Evolutionary conservation across 2,329 filamentous ascomycete species (phyloP).

Genomic region (Colletotrichum acutatum): DNA sequence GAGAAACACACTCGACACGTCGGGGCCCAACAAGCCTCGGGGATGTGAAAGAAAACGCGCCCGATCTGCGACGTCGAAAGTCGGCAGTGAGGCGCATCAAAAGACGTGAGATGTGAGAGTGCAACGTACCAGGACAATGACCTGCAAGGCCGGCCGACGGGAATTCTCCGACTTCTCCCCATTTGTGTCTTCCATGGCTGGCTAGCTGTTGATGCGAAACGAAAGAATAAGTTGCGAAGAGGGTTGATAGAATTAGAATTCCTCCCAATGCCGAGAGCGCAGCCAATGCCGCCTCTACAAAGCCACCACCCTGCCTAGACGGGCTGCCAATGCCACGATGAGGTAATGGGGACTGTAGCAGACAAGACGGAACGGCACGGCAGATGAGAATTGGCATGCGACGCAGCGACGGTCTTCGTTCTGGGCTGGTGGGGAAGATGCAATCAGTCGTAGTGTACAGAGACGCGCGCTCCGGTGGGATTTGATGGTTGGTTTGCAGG

Average conservation of each 20-base stretch:
- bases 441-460: neutral
- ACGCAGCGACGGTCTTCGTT: neutral
- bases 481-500: slow-evolving; percentile 4
- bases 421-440: no score
- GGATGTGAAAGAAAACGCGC: neutral
- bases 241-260: neutral
- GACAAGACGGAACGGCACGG: slow-evolving; percentile 1
- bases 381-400: slow-evolving; percentile 8
- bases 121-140: slow-evolving; percentile 77
- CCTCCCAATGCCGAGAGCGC: neutral
- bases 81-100: neutral
- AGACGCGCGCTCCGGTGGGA: neutral
- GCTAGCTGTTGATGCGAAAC: neutral
- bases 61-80: neutral
- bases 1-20: neutral
- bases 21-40: neutral
- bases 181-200: slow-evolving; percentile 26
- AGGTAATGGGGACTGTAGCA: neutral
- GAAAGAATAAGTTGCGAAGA: neutral
- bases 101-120: slow-evolving; percentile 6
- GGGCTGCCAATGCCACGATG: neutral
- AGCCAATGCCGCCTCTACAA: slow-evolving; percentile 20
- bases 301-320: neutral
- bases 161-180: slow-evolving; percentile 20
- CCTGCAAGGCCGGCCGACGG: slow-evolving; percentile 68